Conservation (phyloP, 495 filamentous ascomycete genomes). For the Penicillium canariense region DNA sequence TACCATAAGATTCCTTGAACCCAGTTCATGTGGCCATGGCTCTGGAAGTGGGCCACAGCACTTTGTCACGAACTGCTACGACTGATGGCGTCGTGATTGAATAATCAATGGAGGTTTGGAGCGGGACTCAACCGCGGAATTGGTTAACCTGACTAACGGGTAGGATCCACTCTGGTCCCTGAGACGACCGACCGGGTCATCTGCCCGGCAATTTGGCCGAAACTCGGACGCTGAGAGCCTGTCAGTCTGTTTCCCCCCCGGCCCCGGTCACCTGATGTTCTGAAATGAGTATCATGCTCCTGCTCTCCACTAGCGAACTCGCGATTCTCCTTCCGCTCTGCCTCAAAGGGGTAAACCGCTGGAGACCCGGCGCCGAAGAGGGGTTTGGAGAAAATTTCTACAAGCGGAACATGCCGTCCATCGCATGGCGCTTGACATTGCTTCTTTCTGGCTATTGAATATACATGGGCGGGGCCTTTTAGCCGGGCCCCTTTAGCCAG, state of each 20-base stretch:
- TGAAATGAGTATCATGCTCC: constrained; percentile 19
- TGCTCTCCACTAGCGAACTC: not conserved
- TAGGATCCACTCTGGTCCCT: not conserved
- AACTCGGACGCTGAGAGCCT: constrained; percentile 8
- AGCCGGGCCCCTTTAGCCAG: too few species aligned
- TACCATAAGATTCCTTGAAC: too few species aligned
- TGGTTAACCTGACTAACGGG: not conserved
- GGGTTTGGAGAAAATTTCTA: not conserved
- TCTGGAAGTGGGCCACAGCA: constrained; percentile 8
- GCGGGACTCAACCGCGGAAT: not conserved
- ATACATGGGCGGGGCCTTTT: not conserved
- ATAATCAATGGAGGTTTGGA: not conserved
- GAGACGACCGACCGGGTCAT: not conserved
- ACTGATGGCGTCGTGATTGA: not conserved
- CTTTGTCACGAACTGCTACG: constrained; percentile 8
- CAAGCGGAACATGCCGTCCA: constrained; percentile 4
- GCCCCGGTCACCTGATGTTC: constrained; percentile 6
- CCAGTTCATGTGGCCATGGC: constrained; percentile 16
- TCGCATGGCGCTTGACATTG: constrained; percentile 19
- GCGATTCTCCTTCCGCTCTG: too few species aligned
- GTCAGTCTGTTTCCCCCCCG: constrained; percentile 16
- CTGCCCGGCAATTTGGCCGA: constrained; percentile 7
- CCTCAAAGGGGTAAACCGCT: not conserved
- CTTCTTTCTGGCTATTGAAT: constrained; percentile 12
- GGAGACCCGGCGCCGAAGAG: not conserved